Conservation (phyloP, 2,329 filamentous ascomycete genomes). For the Monosporascus sp. region DNA sequence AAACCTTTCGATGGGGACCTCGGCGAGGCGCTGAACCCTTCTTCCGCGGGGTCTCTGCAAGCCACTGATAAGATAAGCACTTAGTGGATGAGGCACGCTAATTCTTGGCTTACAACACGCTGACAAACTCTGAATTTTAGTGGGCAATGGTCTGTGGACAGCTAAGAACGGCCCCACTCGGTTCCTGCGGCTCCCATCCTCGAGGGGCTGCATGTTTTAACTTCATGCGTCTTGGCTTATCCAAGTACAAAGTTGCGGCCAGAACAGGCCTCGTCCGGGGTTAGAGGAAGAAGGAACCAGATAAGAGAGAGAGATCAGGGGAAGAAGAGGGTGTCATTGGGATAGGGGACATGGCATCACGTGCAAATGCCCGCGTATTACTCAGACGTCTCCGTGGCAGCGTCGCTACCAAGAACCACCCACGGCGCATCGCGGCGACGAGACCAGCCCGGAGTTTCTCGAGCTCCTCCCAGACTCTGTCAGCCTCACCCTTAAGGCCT, state of each 20-base stretch:
- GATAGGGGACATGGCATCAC: conserved; percentile 10
- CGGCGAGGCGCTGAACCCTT: not conserved
- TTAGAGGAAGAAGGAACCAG: no score
- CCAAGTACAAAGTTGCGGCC: not conserved
- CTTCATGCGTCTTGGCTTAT: not conserved
- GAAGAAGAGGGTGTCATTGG: not conserved
- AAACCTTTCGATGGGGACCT: not conserved
- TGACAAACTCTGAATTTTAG: not conserved
- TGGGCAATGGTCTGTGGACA: not conserved
- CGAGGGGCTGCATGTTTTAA: not conserved
- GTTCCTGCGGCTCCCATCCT: not conserved
- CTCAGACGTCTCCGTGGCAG: conserved; percentile 4
- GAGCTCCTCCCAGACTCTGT: conserved; percentile 1
- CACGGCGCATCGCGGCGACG: not conserved
- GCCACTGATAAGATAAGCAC: not conserved
- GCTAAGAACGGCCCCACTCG: not conserved
- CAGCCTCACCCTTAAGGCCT: conserved; percentile 14
- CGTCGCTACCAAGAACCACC: not conserved
- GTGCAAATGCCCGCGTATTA: conserved; percentile 6
- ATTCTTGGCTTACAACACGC: not conserved
- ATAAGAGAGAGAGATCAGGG: not conserved
- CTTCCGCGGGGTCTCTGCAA: not conserved
- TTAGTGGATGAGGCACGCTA: not conserved
- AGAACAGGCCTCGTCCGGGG: not conserved
- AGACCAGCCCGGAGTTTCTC: conserved; percentile 9